Conservation (phyloP, 1,284 basidiomycete genomes). For the Fomitiporia mediterranea region DNA sequence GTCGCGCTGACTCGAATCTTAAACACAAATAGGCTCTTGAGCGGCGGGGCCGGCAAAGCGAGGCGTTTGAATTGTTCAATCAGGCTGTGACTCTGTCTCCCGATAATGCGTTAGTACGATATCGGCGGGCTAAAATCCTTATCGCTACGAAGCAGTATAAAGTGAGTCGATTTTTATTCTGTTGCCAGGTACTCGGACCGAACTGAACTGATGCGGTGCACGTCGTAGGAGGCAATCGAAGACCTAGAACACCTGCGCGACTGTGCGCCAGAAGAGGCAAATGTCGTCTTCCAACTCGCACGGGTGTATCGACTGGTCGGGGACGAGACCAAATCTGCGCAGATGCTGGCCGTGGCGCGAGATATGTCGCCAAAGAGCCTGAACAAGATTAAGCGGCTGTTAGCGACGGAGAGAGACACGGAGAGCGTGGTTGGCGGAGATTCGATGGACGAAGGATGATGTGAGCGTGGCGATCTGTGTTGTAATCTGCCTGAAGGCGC, state of each 20-base stretch:
- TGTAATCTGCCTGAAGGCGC: background rate
- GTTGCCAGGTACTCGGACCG: constrained; percentile 14
- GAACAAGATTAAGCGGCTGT: constrained; percentile 70
- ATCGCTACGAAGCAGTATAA: constrained; percentile 77
- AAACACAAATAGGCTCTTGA: constrained; percentile 65
- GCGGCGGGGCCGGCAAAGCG: constrained; percentile 66
- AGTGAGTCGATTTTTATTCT: constrained; percentile 47
- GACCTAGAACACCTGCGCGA: constrained; percentile 77
- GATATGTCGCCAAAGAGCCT: constrained; percentile 79
- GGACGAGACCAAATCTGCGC: constrained; percentile 72
- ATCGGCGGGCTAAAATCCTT: constrained; percentile 85
- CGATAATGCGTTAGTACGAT: constrained; percentile 84
- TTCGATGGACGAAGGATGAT: constrained; percentile 69
- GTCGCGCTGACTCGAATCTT: background rate
- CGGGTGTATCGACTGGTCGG: constrained; percentile 81
- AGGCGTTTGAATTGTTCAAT: constrained; percentile 75
- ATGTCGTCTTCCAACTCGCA: constrained; percentile 93
- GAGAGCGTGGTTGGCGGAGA: constrained; percentile 44
- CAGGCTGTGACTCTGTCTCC: constrained; percentile 71
- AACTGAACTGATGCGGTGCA: constrained; percentile 11
- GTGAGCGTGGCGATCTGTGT: constrained; percentile 13
- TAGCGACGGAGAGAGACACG: constrained; percentile 66
- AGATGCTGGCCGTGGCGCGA: constrained; percentile 80
- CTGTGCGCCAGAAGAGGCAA: constrained; percentile 87
- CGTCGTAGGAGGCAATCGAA: constrained; percentile 61